These are phyloP conservation scores for Stephanodiscus minutulus DNA, from an alignment of 108 stramenopile genomes.

Conservation along the genomic window DNA sequence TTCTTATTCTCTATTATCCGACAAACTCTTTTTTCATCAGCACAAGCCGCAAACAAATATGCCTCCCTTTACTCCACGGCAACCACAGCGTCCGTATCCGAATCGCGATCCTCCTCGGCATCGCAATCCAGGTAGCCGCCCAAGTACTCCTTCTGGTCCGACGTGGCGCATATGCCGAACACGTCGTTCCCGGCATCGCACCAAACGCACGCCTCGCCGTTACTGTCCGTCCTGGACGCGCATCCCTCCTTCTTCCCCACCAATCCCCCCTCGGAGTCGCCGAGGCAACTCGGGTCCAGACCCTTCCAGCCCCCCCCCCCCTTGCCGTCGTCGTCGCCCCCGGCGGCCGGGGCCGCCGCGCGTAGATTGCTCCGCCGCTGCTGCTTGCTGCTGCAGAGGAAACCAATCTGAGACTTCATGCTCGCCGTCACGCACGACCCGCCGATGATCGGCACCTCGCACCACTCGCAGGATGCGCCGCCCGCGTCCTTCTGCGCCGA, in stretches of 20 bases:
- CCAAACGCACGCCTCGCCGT: conserved; percentile 38
- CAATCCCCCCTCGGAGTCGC: conserved; percentile 20
- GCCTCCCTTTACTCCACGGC: conserved; percentile 3
- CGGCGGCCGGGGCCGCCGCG: not conserved
- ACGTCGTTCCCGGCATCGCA: conserved; percentile 47
- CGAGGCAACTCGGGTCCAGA: conserved; percentile 40
- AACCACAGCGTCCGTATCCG: conserved; percentile 9
- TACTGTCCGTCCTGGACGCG: conserved; percentile 13
- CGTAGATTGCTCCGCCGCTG: not conserved
- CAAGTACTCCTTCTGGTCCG: not conserved
- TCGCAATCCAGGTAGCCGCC: conserved; percentile 32
- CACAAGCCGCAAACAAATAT: not conserved
- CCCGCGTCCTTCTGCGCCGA: conserved; percentile 14
- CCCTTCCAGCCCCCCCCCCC: conserved; percentile 17
- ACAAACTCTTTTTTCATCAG: too few species aligned
- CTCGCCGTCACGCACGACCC: conserved; percentile 38
- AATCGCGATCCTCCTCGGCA: not conserved
- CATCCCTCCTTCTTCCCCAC: conserved; percentile 20
- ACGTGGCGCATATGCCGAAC: conserved; percentile 35
- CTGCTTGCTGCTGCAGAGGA: conserved; percentile 16
- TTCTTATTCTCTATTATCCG: too few species aligned
- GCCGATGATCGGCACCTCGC: conserved; percentile 34
- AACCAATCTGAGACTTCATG: conserved; percentile 11
- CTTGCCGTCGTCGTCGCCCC: not conserved
- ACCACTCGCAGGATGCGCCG: conserved; percentile 35